Percentiles rank a stretch among this genome's conserved stretches.
phyloP scores from a whole-genome alignment of 441 rosid species.

The Macaranga tanarius region DNA sequence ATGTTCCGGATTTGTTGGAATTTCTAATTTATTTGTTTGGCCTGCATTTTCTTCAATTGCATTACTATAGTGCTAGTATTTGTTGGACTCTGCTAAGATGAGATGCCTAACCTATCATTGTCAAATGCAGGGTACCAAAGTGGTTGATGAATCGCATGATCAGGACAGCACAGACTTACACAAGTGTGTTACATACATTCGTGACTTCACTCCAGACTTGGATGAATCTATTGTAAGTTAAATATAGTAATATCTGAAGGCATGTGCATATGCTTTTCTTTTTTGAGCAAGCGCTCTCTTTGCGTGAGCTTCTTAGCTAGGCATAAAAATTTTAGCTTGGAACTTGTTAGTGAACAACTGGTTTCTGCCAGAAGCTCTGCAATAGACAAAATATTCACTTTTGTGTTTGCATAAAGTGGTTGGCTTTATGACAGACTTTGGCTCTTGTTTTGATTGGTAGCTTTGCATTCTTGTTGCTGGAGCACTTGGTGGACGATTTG shows the following conservation, averaged over 20 bases:
- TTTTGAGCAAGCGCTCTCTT: slow-evolving; percentile 1
- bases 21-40: neutral
- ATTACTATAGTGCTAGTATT: no score
- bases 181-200: slow-evolving; percentile 63
- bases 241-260: neutral
- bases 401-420: neutral
- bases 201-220: slow-evolving; percentile 40
- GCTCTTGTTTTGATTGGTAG: slow-evolving; percentile 38
- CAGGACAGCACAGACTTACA: slow-evolving; percentile 95
- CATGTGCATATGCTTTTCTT: neutral
- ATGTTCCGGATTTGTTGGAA: neutral
- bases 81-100: no score
- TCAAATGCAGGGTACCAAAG: slow-evolving; percentile 66
- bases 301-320: neutral
- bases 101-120: slow-evolving; percentile 19
- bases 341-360: neutral
- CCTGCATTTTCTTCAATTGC: no score
- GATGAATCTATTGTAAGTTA: slow-evolving; percentile 57
- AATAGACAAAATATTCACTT: neutral
- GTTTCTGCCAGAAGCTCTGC: neutral
- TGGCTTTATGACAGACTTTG: neutral
- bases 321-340: neutral
- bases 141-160: slow-evolving; percentile 73
- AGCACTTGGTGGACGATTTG: slow-evolving; percentile 96
- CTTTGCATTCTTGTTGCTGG: slow-evolving; percentile 83